Evolutionary conservation across 2,329 filamentous ascomycete genomes (phyloP).

Genomic region (Seiridium cupressi): DNA sequence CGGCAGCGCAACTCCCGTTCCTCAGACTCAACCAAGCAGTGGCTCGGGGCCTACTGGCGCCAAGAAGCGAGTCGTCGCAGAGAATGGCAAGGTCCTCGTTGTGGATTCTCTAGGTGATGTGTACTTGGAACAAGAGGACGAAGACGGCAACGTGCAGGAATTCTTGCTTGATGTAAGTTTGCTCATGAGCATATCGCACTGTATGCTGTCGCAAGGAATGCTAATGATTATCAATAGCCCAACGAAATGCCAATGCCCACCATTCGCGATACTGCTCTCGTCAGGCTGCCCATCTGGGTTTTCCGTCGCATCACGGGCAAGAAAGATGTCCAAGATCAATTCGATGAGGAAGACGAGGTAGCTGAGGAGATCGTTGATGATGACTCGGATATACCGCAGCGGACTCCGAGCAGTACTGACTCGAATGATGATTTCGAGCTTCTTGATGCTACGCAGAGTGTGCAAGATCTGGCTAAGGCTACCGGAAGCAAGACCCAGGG

Average conservation of each 20-base stretch:
- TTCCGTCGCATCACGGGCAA: constrained; percentile 56
- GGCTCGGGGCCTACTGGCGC: constrained; percentile 65
- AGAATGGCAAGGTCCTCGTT: constrained; percentile 93
- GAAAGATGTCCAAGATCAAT: constrained; percentile 26
- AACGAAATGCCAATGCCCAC: constrained; percentile 78
- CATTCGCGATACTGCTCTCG: constrained; percentile 77
- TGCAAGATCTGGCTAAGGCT: constrained; percentile 50
- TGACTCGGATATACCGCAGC: constrained; percentile 48
- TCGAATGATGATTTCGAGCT: constrained; percentile 63
- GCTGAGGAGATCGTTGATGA: constrained; percentile 37
- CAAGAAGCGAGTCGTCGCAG: constrained; percentile 83
- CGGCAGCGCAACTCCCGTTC: constrained; percentile 53
- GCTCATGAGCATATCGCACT: constrained; percentile 15
- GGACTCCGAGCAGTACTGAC: constrained; percentile 54
- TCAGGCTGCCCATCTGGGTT: constrained; percentile 73
- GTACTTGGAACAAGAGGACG: constrained; percentile 88
- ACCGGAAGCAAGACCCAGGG: constrained; percentile 43
- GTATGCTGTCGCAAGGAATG: neutral
- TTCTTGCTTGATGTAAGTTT: constrained; percentile 81
- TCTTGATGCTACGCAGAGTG: constrained; percentile 52
- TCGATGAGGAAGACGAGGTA: constrained; percentile 32
- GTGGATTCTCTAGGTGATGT: constrained; percentile 92
- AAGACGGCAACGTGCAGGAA: constrained; percentile 79
- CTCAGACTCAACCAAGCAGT: constrained; percentile 34
- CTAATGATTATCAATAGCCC: constrained; percentile 46